A percentile compares a stretch with the other conserved stretches of the same genome.
Evolutionary conservation across 2,329 filamentous ascomycete species (phyloP).

Genomic region (Grosmannia clavigera): DNA sequence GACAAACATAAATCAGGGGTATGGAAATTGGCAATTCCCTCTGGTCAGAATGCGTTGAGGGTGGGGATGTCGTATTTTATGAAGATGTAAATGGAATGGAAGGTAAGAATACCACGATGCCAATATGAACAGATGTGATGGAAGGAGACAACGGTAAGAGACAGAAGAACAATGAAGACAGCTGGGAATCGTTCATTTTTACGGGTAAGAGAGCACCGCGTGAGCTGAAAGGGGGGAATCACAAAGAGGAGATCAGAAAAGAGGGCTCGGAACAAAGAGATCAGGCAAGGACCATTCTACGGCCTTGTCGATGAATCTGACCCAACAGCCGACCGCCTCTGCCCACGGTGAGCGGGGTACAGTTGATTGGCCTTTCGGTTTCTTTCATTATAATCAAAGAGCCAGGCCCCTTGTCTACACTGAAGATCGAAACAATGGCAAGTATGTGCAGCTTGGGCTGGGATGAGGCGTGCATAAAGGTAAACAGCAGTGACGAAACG

Average conservation of each 20-base stretch:
- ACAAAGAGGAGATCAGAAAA: neutral
- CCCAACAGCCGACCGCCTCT: too few relatives aligned
- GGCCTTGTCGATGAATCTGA: too few relatives aligned
- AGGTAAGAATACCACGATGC: neutral
- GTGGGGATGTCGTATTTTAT: neutral
- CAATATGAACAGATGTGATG: neutral
- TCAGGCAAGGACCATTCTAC: neutral
- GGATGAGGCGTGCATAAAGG: neutral
- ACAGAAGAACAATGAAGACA: neutral
- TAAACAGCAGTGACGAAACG: neutral
- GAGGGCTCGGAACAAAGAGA: neutral
- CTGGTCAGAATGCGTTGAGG: neutral
- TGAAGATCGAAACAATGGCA: neutral
- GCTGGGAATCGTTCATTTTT: neutral
- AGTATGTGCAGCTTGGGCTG: neutral
- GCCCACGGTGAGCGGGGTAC: too few relatives aligned
- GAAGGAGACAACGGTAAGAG: neutral
- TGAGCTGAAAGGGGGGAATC: neutral
- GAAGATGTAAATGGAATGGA: neutral
- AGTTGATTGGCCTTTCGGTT: too few relatives aligned
- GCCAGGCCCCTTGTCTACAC: too few relatives aligned
- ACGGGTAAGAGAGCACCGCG: neutral
- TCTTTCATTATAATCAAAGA: neutral
- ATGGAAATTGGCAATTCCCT: neutral
- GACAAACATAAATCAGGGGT: neutral